A percentile compares a stretch with the other conserved stretches of the same genome.
Evolutionary conservation across 257 asterid species (phyloP).

Genomic region (Solanum chmielewskii): DNA sequence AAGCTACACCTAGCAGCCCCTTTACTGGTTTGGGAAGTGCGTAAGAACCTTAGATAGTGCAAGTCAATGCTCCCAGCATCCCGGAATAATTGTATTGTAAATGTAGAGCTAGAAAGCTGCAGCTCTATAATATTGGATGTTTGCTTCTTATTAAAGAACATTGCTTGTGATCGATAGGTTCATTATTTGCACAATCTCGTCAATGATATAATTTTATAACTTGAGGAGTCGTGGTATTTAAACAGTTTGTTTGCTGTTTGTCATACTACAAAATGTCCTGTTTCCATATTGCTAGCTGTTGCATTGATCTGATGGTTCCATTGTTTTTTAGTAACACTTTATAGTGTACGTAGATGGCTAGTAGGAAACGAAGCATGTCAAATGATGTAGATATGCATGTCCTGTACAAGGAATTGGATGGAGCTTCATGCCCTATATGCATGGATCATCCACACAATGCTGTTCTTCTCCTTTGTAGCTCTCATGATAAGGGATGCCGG

Average conservation of each 20-base stretch:
- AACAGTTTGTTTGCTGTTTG: neutral
- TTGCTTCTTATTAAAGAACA: neutral
- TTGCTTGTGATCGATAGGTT: neutral
- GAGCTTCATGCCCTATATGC: conserved; percentile 83
- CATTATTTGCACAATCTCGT: neutral
- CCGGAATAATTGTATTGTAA: neutral
- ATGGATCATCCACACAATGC: conserved; percentile 84
- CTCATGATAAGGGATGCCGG: conserved; percentile 79
- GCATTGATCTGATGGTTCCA: neutral
- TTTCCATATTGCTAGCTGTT: neutral
- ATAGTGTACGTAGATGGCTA: conserved; percentile 86
- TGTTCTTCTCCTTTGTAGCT: conserved; percentile 83
- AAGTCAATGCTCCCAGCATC: neutral
- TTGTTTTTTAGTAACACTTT: conserved; percentile 39
- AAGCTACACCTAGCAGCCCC: neutral
- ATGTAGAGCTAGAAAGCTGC: neutral
- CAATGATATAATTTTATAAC: neutral
- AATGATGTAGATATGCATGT: conserved; percentile 56
- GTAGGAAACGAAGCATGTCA: conserved; percentile 84
- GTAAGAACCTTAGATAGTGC: neutral
- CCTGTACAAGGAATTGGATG: conserved; percentile 84
- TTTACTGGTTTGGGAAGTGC: neutral
- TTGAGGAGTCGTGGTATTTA: neutral
- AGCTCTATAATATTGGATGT: neutral
- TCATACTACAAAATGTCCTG: neutral